Conservation (phyloP, 352 stramenopile genomes). For the Achlya hypogyna region DNA sequence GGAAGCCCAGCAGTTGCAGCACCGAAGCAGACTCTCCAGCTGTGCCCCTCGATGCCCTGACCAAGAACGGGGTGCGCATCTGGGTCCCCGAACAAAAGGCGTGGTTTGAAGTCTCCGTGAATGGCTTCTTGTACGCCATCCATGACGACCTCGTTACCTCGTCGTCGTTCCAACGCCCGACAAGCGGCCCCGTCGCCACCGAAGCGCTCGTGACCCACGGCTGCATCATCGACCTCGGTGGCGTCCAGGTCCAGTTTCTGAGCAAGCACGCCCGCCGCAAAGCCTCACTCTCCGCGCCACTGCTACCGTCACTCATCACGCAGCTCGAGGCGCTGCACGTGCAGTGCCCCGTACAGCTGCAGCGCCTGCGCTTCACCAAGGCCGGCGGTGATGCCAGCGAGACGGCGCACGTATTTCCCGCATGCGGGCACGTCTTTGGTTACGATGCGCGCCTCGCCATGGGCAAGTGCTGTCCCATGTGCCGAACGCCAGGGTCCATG, state of each 20-base stretch:
- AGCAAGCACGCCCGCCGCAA: slow-evolving; percentile 21
- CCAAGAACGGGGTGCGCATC: slow-evolving; percentile 72
- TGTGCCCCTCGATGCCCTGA: slow-evolving; percentile 56
- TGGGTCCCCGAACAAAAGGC: slow-evolving; percentile 62
- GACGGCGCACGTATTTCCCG: slow-evolving; percentile 62
- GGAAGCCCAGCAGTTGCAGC: too few species aligned
- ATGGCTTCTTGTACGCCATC: slow-evolving; percentile 63
- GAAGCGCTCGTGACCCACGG: slow-evolving; percentile 51
- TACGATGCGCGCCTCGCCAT: slow-evolving; percentile 60
- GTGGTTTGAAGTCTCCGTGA: slow-evolving; percentile 77
- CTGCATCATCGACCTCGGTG: slow-evolving; percentile 64
- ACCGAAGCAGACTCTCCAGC: slow-evolving; percentile 31
- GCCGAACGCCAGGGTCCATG: slow-evolving; percentile 46
- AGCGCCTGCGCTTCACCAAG: slow-evolving; percentile 50
- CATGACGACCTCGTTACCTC: slow-evolving; percentile 19
- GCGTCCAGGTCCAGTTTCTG: slow-evolving; percentile 70
- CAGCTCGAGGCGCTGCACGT: slow-evolving; percentile 62
- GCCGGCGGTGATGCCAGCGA: slow-evolving; percentile 43
- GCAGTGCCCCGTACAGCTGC: slow-evolving; percentile 70
- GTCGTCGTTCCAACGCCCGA: slow-evolving; percentile 53
- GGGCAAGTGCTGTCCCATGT: slow-evolving; percentile 53
- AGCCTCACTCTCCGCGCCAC: neutral
- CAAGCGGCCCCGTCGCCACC: slow-evolving; percentile 26
- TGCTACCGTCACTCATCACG: slow-evolving; percentile 41
- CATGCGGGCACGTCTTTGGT: slow-evolving; percentile 73